Conservation (phyloP, 805 yeast genomes). For the Lipomyces sp. region DNA sequence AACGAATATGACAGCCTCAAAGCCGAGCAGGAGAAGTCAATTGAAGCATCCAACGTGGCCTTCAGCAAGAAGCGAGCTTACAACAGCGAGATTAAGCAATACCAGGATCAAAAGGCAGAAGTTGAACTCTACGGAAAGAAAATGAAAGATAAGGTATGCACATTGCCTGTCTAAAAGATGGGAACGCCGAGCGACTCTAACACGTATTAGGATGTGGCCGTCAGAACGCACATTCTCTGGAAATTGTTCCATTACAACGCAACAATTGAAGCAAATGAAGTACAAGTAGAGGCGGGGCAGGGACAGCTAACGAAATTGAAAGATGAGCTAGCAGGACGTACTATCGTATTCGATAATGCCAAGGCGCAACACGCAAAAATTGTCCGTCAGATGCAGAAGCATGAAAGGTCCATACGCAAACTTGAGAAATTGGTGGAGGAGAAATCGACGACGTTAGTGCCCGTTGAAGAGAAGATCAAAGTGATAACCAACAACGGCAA, state of each 20-base stretch:
- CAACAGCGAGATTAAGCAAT: slow-evolving; percentile 71
- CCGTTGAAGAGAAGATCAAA: slow-evolving; percentile 56
- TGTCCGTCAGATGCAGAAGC: slow-evolving; percentile 30
- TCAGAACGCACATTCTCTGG: slow-evolving; percentile 56
- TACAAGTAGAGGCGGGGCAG: slow-evolving; percentile 24
- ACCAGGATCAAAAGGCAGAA: slow-evolving; percentile 70
- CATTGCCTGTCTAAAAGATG: background rate
- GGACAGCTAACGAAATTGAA: slow-evolving; percentile 15
- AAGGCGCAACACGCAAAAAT: slow-evolving; percentile 27
- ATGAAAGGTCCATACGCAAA: slow-evolving; percentile 39
- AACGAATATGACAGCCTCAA: slow-evolving; percentile 63
- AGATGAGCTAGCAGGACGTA: slow-evolving; percentile 1
- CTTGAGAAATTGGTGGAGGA: slow-evolving; percentile 44
- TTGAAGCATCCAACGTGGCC: slow-evolving; percentile 58
- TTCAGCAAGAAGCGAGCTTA: slow-evolving; percentile 66
- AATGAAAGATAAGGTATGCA: slow-evolving; percentile 48
- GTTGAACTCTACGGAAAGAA: slow-evolving; percentile 62
- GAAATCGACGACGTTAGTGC: slow-evolving; percentile 52
- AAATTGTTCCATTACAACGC: slow-evolving; percentile 59
- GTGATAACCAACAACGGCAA: slow-evolving; percentile 48
- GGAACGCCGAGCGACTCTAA: no score
- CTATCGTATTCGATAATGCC: slow-evolving; percentile 8
- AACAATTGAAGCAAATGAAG: slow-evolving; percentile 34
- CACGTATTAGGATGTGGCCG: slow-evolving; percentile 30
- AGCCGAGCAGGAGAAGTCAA: slow-evolving; percentile 63